Evolutionary conservation across 257 asterid species (phyloP).

Genomic region (Forsythia suspensa): DNA sequence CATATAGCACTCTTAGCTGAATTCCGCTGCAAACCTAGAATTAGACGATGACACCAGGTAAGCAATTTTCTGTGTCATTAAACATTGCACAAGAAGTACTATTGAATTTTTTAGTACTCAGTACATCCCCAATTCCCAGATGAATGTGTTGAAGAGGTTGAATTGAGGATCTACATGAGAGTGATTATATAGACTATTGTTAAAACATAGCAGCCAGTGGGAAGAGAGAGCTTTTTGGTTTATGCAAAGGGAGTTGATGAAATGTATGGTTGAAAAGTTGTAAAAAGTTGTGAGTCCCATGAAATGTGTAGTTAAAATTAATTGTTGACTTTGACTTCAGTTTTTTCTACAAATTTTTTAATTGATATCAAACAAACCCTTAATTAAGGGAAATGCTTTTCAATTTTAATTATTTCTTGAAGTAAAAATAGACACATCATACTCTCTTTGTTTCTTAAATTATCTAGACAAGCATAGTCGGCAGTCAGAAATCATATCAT

Average conservation of each 20-base stretch:
- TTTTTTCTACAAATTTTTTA: too few species aligned
- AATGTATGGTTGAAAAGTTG: too few species aligned
- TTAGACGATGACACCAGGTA: conserved; percentile 69
- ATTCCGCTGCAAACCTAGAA: conserved; percentile 83
- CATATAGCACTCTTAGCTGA: conserved; percentile 96
- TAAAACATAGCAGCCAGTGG: neutral
- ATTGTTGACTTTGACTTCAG: too few species aligned
- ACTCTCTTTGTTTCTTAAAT: neutral
- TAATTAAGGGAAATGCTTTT: neutral
- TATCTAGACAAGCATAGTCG: too few species aligned
- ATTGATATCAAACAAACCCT: neutral
- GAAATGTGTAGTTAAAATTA: too few species aligned
- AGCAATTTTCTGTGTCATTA: conserved; percentile 7
- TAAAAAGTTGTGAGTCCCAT: too few species aligned
- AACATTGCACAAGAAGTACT: conserved; percentile 4
- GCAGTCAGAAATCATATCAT: neutral
- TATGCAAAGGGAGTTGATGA: neutral
- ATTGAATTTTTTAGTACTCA: neutral
- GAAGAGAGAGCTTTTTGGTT: neutral
- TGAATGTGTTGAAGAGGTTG: neutral
- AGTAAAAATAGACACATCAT: neutral
- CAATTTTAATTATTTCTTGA: neutral
- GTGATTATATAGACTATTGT: too few species aligned
- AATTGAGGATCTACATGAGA: neutral
- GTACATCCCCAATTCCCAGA: neutral